These are phyloP conservation scores for Colletotrichum spaethianum DNA, from an alignment of 2,329 filamentous ascomycete genomes.

Conservation along the genomic window DNA sequence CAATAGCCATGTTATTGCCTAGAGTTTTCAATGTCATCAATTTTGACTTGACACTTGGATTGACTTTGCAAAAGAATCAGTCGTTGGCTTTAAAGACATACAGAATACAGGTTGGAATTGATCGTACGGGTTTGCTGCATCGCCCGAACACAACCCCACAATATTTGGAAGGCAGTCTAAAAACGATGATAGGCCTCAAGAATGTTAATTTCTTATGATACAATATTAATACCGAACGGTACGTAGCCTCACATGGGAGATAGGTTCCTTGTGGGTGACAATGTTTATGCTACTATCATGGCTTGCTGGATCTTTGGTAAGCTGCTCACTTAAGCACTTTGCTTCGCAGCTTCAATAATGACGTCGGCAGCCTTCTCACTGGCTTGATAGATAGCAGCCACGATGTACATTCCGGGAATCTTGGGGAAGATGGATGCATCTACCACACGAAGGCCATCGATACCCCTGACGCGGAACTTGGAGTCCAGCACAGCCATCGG, in stretches of 20 bases:
- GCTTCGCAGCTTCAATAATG: slow-evolving; percentile 13
- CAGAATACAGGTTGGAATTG: too few relatives aligned
- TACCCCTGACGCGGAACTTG: slow-evolving; percentile 67
- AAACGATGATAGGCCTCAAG: too few relatives aligned
- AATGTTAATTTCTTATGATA: not conserved
- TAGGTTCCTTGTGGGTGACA: not conserved
- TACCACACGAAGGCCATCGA: slow-evolving; percentile 70
- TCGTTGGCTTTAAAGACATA: too few relatives aligned
- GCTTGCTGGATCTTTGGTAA: not conserved
- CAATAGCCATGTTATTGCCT: too few relatives aligned
- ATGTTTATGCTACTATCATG: not conserved
- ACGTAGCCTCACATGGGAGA: not conserved
- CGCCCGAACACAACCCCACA: too few relatives aligned
- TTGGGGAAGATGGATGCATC: slow-evolving; percentile 71
- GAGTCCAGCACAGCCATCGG: slow-evolving; percentile 68
- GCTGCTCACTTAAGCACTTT: not conserved
- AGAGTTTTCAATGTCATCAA: too few relatives aligned
- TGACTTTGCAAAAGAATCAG: too few relatives aligned
- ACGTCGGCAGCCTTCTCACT: slow-evolving; percentile 22
- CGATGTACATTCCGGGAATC: slow-evolving; percentile 14
- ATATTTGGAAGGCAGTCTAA: too few relatives aligned
- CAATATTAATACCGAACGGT: not conserved
- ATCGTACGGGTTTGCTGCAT: too few relatives aligned
- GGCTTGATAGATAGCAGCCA: slow-evolving; percentile 19
- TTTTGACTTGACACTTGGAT: too few relatives aligned